A percentile compares a stretch with the other conserved stretches of the same genome.
Conservation (phyloP, 2,329 filamentous ascomycete species). For the Zopfia rhizophila region DNA sequence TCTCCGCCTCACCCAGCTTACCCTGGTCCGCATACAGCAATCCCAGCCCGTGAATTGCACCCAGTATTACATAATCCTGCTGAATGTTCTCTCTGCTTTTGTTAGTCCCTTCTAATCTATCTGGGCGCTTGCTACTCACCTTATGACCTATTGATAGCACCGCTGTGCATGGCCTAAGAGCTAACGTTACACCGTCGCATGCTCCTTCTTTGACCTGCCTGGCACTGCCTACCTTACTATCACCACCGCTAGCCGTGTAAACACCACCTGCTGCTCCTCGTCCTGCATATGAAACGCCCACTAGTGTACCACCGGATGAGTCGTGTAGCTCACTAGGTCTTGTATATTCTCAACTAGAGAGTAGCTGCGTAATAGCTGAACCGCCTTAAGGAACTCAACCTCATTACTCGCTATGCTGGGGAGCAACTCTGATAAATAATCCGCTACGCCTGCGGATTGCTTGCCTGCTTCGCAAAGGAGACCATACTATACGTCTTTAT, state of each 20-base stretch:
- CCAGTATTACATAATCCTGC: not conserved
- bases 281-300: too few species aligned
- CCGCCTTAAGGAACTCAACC: constrained; percentile 26
- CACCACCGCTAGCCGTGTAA: too few species aligned
- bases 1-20: constrained; percentile 69
- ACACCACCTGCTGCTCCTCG: too few species aligned
- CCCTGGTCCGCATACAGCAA: constrained; percentile 74
- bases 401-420: constrained; percentile 25
- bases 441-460: constrained; percentile 26
- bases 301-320: too few species aligned
- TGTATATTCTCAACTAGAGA: too few species aligned
- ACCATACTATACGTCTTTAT: constrained; percentile 57
- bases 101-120: too few species aligned
- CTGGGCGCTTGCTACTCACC: too few species aligned
- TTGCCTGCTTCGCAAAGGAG: constrained; percentile 43
- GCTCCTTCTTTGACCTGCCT: too few species aligned
- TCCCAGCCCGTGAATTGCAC: constrained; percentile 1
- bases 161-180: constrained; percentile 12
- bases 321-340: too few species aligned
- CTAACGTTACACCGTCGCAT: constrained; percentile 43
- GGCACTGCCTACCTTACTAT: too few species aligned
- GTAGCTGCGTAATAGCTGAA: constrained; percentile 34
- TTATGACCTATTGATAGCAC: not conserved
- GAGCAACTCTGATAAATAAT: constrained; percentile 26
- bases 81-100: not conserved